A percentile compares a stretch with the other conserved stretches of the same genome.
phyloP scores from a whole-genome alignment of 1,139 yeast genomes.

The Pichia sp. region DNA sequence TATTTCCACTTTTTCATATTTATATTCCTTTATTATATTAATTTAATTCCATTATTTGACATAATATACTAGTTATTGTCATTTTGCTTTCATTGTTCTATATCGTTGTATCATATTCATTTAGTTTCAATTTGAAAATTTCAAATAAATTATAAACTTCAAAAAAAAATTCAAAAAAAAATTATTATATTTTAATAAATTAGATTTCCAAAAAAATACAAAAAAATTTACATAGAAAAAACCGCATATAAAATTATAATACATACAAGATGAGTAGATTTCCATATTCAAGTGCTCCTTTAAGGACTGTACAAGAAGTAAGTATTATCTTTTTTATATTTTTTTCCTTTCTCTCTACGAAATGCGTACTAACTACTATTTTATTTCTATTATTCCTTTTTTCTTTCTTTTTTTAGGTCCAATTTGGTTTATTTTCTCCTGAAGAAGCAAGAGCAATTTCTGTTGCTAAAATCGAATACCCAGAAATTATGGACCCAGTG shows the following conservation, averaged over 20 bases:
- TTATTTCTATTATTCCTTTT: neutral
- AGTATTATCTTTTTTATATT: slow-evolving; percentile 21
- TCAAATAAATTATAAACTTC: neutral
- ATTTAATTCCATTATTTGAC: neutral
- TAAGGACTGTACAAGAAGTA: slow-evolving; percentile 93
- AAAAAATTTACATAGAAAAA: slow-evolving; percentile 9
- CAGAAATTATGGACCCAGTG: slow-evolving; percentile 98
- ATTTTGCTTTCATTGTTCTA: slow-evolving; percentile 9
- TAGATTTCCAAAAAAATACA: slow-evolving; percentile 7
- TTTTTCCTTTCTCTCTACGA: neutral
- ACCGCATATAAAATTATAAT: slow-evolving; percentile 3
- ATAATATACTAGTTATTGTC: neutral
- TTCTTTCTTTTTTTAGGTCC: slow-evolving; percentile 43
- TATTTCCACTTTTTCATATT: neutral
- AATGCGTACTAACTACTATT: slow-evolving; percentile 3
- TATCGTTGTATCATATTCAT: slow-evolving; percentile 19
- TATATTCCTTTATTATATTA: neutral
- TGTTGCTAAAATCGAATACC: slow-evolving; percentile 94
- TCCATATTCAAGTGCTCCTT: slow-evolving; percentile 96
- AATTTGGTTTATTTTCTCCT: slow-evolving; percentile 95
- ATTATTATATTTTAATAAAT: slow-evolving; percentile 1
- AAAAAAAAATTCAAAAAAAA: slow-evolving; percentile 3
- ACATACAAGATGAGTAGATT: slow-evolving; percentile 38
- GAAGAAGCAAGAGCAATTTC: slow-evolving; percentile 96
- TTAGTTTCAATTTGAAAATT: slow-evolving; percentile 3